Percentiles rank a stretch among this genome's conserved stretches.
Evolutionary conservation across 1,139 yeast genomes (phyloP).

Genomic region (Saccharomycopsis crataegensis): DNA sequence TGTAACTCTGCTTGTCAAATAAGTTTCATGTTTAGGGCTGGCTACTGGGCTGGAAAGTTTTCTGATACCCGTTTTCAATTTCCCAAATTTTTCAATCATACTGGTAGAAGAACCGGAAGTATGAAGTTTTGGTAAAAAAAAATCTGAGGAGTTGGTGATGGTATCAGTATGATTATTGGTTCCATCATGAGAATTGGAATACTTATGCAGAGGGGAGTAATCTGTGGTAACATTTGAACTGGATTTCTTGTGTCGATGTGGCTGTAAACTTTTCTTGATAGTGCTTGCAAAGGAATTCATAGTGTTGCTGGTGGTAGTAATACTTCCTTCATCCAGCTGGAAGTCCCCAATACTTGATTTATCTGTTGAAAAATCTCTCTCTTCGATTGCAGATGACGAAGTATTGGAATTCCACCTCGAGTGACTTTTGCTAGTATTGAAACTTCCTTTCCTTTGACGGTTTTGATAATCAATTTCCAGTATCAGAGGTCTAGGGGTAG

Average conservation of each 20-base stretch:
- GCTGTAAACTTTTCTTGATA: neutral
- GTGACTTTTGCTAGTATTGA: neutral
- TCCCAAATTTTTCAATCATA: conserved; percentile 6
- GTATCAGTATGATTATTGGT: too few species aligned
- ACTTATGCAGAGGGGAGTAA: neutral
- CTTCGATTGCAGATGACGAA: neutral
- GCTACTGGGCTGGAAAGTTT: conserved; percentile 3
- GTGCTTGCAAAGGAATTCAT: neutral
- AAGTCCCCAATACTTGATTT: conserved; percentile 1
- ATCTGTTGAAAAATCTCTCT: neutral
- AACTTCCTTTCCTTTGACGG: neutral
- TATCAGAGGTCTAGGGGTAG: neutral
- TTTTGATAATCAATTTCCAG: neutral
- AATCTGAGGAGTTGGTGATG: neutral
- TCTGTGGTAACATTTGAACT: conserved; percentile 7
- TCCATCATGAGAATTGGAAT: neutral
- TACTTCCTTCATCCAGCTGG: neutral
- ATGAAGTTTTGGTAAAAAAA: neutral
- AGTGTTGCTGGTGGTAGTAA: too few species aligned
- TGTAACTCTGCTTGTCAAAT: too few species aligned
- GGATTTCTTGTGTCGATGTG: conserved; percentile 3
- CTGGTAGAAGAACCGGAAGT: conserved; percentile 4
- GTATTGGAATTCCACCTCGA: neutral
- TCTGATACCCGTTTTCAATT: conserved; percentile 12
- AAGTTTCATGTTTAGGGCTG: neutral